These are phyloP conservation scores for Eurotiales sp. DNA, from an alignment of 2,329 filamentous ascomycete species.

Conservation along the genomic window DNA sequence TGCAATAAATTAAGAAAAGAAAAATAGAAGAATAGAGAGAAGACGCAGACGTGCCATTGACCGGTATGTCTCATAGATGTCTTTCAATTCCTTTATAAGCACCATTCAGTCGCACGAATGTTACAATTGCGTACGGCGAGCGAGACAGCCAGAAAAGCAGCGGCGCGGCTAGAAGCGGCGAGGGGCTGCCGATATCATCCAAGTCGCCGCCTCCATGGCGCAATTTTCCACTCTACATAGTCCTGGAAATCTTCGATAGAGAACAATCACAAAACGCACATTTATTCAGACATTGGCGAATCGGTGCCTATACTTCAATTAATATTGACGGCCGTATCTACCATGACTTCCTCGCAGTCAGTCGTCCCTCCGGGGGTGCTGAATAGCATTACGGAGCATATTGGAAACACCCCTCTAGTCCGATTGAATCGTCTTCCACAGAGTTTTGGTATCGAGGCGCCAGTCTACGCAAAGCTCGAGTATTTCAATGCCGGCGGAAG, in stretches of 20 bases:
- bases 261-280: neutral
- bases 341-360: conserved; percentile 21
- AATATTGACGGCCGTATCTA: too few relatives aligned
- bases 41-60: too few relatives aligned
- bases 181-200: conserved; percentile 4
- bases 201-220: neutral
- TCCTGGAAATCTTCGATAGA: neutral
- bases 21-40: too few relatives aligned
- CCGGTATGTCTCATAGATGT: too few relatives aligned
- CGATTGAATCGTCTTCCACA: conserved; percentile 89
- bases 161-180: conserved; percentile 10
- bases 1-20: too few relatives aligned
- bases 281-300: too few relatives aligned
- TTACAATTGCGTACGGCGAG: too few relatives aligned
- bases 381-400: conserved; percentile 75
- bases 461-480: conserved; percentile 88
- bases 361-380: conserved; percentile 55
- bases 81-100: too few relatives aligned
- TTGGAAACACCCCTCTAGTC: conserved; percentile 94
- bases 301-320: neutral
- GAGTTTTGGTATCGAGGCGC: conserved; percentile 81
- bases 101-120: too few relatives aligned
- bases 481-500: conserved; percentile 92
- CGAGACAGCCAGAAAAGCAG: neutral
- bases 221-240: neutral